Evolutionary conservation across 2,329 filamentous ascomycete species (phyloP).

Genomic region (Orbilia ellipsospora): DNA sequence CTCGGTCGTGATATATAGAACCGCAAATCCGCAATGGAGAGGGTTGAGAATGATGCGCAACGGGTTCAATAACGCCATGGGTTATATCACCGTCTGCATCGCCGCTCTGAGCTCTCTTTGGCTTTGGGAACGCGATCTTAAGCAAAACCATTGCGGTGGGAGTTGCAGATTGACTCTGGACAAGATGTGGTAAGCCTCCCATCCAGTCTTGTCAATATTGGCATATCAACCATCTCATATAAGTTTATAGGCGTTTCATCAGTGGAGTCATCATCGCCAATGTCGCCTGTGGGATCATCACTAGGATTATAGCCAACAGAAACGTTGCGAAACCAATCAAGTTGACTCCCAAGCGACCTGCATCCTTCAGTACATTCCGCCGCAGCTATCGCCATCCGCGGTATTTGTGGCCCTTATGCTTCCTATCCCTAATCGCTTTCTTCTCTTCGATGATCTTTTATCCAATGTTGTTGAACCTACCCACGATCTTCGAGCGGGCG

Average conservation of each 20-base stretch:
- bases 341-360: slow-evolving; percentile 9
- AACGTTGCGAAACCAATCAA: slow-evolving; percentile 1
- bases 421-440: slow-evolving; percentile 16
- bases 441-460: slow-evolving; percentile 27
- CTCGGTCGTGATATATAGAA: slow-evolving; percentile 8
- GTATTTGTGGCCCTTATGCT: slow-evolving; percentile 30
- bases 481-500: slow-evolving; percentile 5
- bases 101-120: slow-evolving; percentile 9
- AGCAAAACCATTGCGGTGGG: background rate
- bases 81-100: slow-evolving; percentile 16
- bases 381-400: slow-evolving; percentile 3
- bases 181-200: slow-evolving; percentile 30
- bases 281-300: background rate
- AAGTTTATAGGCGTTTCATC: slow-evolving; percentile 21
- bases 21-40: slow-evolving; percentile 32
- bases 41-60: slow-evolving; percentile 30
- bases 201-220: background rate
- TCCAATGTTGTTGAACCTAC: slow-evolving; percentile 21
- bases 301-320: slow-evolving; percentile 3
- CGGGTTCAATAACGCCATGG: slow-evolving; percentile 1
- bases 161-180: slow-evolving; percentile 12
- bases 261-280: slow-evolving; percentile 17
- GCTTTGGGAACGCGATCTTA: slow-evolving; percentile 7
- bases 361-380: slow-evolving; percentile 21
- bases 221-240: background rate